Evolutionary conservation across 1,284 basidiomycete genomes (phyloP).

Genomic region (Naganishia sp.): DNA sequence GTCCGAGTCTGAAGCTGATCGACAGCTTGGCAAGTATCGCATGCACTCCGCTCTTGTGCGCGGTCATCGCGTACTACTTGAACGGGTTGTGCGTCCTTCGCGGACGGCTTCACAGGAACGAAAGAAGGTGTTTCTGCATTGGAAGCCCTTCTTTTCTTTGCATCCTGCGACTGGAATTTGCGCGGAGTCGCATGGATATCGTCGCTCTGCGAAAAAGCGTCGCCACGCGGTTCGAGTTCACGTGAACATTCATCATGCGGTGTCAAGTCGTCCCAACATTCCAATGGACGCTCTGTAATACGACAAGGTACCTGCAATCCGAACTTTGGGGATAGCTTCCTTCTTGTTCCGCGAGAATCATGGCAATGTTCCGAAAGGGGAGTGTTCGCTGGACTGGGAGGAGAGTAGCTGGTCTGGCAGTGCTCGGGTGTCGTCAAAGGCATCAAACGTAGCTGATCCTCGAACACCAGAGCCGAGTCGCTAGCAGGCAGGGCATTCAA

Average conservation of each 20-base stretch:
- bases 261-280: background rate
- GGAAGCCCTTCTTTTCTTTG: no score
- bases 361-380: background rate
- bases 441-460: background rate
- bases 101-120: background rate
- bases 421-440: background rate
- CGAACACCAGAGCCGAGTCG: background rate
- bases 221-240: no score
- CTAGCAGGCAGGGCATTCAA: background rate
- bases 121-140: no score
- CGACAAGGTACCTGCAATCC: background rate
- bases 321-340: background rate
- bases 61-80: background rate
- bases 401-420: background rate
- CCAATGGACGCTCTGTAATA: background rate
- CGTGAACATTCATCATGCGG: background rate
- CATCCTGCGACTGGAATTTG: background rate
- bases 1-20: constrained; percentile 46
- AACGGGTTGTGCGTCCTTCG: background rate
- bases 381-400: background rate
- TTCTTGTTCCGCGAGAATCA: no score
- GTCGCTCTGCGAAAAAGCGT: background rate
- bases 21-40: constrained; percentile 20
- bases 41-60: background rate
- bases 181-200: background rate